Evolutionary conservation across 2,329 filamentous ascomycete genomes (phyloP), one percentile per base, ranked within the genome.

Genomic region (Penicillium hordei): DNA sequence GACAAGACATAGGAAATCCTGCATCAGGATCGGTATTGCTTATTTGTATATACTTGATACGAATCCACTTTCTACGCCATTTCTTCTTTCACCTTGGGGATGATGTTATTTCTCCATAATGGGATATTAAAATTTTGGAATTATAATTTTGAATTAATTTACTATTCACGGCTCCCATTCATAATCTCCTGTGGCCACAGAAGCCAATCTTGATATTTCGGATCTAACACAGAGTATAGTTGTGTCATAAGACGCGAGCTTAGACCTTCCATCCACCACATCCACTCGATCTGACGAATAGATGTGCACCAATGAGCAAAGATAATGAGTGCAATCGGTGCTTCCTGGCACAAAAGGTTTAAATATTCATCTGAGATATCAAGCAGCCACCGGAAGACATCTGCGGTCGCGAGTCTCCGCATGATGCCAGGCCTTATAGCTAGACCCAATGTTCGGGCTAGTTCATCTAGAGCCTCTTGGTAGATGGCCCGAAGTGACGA

Each of bases 351-450:
- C 2, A 65, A 31, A 2, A 57, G 38, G 6, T 46, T 39, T 1
- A 65, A 15, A 43, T 57, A 64, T 13, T 62, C 61, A 39, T 64
- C 52, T 1, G 63, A 57, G 2, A 64, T 52, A 23, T 52, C 46
- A 13, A 65, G 49, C 12, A 65, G 43, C 66, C 66, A 68, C 13
- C 48, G 49, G 38, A 68, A 65, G 5, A 68, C 60, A 48, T 66
- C 65, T 0, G 62, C 55, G 1, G 60, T 65, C 38, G 68, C 62
- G 7, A 65, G 52, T 6, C 55, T 50, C 23, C 46, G 38, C 17
- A 13, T 19, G 21, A 21, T 7, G 1, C n/a, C 43, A 27, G 53
- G 25, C 8, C 58, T 57, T 10, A 56, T 39, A 10, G 52, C 48
- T 17, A 61, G 38, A 8, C 44, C 49, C 36, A 58, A 52, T 15